These are phyloP conservation scores for Coelastrella sp. DNA, from an alignment of 139 green algal species.

Conservation along the genomic window DNA sequence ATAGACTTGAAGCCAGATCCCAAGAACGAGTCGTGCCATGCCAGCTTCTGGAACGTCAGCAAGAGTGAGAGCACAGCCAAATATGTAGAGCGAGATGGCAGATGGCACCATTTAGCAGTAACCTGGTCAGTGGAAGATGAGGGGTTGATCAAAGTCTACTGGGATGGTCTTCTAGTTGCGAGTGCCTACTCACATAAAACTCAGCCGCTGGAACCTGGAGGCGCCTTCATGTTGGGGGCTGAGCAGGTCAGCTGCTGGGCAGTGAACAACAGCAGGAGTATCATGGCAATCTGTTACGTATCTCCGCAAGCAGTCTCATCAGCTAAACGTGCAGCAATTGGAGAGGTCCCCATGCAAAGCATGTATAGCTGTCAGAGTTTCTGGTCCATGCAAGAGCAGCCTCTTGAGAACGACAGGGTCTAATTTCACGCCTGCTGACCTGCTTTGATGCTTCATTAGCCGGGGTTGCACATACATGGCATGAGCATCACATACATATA, in stretches of 20 bases:
- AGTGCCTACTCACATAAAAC: slow-evolving; percentile 69
- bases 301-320: too few species aligned
- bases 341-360: too few species aligned
- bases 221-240: slow-evolving; percentile 86
- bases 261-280: too few species aligned
- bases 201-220: slow-evolving; percentile 66
- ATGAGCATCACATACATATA: too few species aligned
- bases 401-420: too few species aligned
- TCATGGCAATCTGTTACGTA: too few species aligned
- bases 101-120: slow-evolving; percentile 90
- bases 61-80: slow-evolving; percentile 31
- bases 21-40: slow-evolving; percentile 66
- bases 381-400: too few species aligned
- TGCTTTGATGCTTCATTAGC: too few species aligned
- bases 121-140: slow-evolving; percentile 77
- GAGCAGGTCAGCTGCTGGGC: slow-evolving; percentile 76
- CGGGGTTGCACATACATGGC: too few species aligned
- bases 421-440: too few species aligned
- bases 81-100: slow-evolving; percentile 61
- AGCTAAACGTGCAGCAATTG: too few species aligned
- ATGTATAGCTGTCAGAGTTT: too few species aligned
- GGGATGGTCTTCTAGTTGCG: slow-evolving; percentile 78
- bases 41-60: slow-evolving; percentile 44
- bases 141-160: slow-evolving; percentile 84
- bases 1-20: slow-evolving; percentile 82